Conservation (phyloP, 2,329 filamentous ascomycete genomes). For the Biscogniauxia marginata region DNA sequence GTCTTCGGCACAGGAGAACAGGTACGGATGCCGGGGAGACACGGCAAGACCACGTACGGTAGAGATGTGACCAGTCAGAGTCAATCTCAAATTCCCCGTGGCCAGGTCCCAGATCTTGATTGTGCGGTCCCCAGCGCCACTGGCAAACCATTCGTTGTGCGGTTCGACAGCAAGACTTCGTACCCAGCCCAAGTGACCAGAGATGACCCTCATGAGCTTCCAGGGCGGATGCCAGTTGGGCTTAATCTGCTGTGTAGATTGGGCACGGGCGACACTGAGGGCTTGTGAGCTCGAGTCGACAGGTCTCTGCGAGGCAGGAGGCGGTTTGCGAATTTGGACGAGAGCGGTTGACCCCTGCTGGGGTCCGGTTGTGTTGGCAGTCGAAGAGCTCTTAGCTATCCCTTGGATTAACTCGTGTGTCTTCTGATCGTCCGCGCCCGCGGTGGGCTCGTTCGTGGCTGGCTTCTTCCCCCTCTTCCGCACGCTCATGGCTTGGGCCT, state of each 20-base stretch:
- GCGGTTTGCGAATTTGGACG: conserved; percentile 33
- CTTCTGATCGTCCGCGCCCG: conserved; percentile 39
- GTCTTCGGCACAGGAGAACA: conserved; percentile 97
- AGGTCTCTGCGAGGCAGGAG: conserved; percentile 15
- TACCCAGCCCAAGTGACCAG: conserved; percentile 95
- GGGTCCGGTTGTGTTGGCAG: conserved; percentile 27
- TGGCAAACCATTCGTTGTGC: conserved; percentile 96
- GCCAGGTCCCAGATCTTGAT: conserved; percentile 99
- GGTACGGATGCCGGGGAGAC: conserved; percentile 88
- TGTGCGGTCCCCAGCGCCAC: conserved; percentile 89
- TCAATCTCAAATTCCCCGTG: conserved; percentile 78
- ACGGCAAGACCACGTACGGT: conserved; percentile 90
- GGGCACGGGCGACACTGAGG: conserved; percentile 32
- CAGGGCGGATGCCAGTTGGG: conserved; percentile 98
- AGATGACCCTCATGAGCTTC: conserved; percentile 98
- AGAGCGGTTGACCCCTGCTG: conserved; percentile 34
- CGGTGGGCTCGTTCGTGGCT: conserved; percentile 20
- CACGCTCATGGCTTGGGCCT: conserved; percentile 31
- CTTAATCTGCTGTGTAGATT: conserved; percentile 53
- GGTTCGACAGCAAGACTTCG: conserved; percentile 87
- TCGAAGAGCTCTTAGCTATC: conserved; percentile 46
- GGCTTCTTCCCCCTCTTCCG: conserved; percentile 30
- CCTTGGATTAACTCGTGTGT: conserved; percentile 68
- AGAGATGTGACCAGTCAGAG: conserved; percentile 86
- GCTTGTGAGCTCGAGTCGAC: conserved; percentile 19